phyloP scores from a whole-genome alignment of 176 grass and related monocot genomes.

The Raddia distichophylla region DNA sequence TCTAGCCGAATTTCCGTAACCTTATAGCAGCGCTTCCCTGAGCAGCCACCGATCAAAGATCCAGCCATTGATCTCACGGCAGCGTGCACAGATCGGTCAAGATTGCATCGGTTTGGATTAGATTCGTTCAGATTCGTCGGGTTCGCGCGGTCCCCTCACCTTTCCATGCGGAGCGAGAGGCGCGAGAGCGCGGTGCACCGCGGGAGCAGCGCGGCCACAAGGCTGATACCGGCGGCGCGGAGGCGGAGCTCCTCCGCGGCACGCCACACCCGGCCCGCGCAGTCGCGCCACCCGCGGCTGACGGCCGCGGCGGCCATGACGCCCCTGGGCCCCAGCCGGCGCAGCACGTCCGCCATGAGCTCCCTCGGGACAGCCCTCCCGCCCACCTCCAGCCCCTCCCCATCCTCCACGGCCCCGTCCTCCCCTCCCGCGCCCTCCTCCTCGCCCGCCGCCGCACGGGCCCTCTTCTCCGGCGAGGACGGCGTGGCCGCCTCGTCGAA shows the following conservation, averaged over 20 bases:
- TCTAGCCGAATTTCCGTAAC: background rate
- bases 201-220: conserved; percentile 66
- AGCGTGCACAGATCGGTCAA: conserved; percentile 18
- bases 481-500: conserved; percentile 58
- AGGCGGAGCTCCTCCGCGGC: conserved; percentile 81
- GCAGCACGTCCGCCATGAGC: conserved; percentile 50
- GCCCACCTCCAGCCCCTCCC: background rate
- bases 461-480: conserved; percentile 42
- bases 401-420: background rate
- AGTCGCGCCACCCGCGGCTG: conserved; percentile 78
- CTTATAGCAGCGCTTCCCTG: background rate
- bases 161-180: conserved; percentile 75
- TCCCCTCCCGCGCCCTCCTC: background rate
- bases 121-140: conserved; percentile 27
- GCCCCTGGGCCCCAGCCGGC: conserved; percentile 47
- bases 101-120: background rate
- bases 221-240: conserved; percentile 41
- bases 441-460: background rate
- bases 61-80: conserved; percentile 8
- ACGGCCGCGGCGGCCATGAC: conserved; percentile 63
- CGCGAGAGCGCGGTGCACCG: conserved; percentile 58
- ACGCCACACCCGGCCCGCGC: conserved; percentile 68
- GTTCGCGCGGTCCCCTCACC: conserved; percentile 48
- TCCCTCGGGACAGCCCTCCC: conserved; percentile 41
- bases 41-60: conserved; percentile 24